A percentile compares a stretch with the other conserved stretches of the same genome.
Conservation (phyloP, 1,139 yeast genomes). For the Kurtzmaniella quercitrusa region DNA sequence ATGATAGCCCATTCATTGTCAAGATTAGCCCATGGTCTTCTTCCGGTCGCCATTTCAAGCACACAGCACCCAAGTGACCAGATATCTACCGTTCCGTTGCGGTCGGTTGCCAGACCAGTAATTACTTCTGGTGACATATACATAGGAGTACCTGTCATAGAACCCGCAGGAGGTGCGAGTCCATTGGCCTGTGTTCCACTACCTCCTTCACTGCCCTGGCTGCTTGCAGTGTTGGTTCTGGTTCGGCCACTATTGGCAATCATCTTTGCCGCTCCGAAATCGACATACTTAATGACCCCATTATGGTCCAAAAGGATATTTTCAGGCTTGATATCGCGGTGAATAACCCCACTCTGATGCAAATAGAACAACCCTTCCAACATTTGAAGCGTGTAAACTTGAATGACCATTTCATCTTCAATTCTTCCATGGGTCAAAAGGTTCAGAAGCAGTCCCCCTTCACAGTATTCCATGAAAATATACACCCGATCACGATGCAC, state of each 20-base stretch:
- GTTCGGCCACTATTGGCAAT: slow-evolving; percentile 69
- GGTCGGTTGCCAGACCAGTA: slow-evolving; percentile 61
- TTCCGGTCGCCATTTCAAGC: slow-evolving; percentile 78
- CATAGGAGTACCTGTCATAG: slow-evolving; percentile 97
- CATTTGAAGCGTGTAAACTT: slow-evolving; percentile 87
- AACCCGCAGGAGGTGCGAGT: slow-evolving; percentile 11
- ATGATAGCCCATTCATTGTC: slow-evolving; percentile 98
- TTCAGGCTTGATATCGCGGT: slow-evolving; percentile 95
- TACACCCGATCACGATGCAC: slow-evolving; percentile 95
- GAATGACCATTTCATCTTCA: slow-evolving; percentile 92
- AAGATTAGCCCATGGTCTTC: slow-evolving; percentile 84
- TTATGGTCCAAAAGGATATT: slow-evolving; percentile 85
- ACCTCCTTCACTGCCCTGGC: background rate
- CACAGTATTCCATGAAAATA: slow-evolving; percentile 96
- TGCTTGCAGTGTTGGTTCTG: slow-evolving; percentile 15
- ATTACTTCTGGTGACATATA: slow-evolving; percentile 98
- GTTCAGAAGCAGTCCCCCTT: slow-evolving; percentile 89
- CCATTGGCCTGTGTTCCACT: background rate
- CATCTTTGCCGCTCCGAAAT: slow-evolving; percentile 96
- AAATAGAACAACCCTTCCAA: slow-evolving; percentile 92
- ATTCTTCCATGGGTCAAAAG: slow-evolving; percentile 81
- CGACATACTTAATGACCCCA: slow-evolving; percentile 93
- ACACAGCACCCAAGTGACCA: slow-evolving; percentile 86
- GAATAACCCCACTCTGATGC: slow-evolving; percentile 95
- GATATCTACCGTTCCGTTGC: slow-evolving; percentile 73